A percentile compares a stretch with the other conserved stretches of the same genome.
Conservation (phyloP, 352 stramenopile species). For the Pythium utonaiense region DNA sequence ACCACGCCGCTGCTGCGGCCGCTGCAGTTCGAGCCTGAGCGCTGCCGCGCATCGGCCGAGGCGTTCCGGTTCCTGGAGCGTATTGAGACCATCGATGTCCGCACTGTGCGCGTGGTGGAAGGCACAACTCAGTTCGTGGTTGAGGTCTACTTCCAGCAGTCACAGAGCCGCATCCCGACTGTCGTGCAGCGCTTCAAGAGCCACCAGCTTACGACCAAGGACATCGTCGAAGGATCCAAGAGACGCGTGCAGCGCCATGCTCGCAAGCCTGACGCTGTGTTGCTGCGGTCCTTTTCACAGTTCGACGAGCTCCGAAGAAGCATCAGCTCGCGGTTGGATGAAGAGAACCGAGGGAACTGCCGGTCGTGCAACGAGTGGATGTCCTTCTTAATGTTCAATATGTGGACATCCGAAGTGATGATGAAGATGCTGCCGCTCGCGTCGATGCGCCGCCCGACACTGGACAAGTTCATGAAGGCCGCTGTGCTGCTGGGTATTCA, state of each 20-base stretch:
- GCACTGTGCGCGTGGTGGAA: conserved; percentile 34
- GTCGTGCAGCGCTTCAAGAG: not conserved
- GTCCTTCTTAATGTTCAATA: conserved; percentile 15
- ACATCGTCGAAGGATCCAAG: not conserved
- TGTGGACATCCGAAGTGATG: not conserved
- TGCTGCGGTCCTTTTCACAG: conserved; percentile 4
- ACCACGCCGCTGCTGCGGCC: conserved; percentile 32
- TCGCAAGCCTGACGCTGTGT: not conserved
- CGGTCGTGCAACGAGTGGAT: conserved; percentile 20
- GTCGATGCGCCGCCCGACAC: not conserved
- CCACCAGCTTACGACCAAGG: not conserved
- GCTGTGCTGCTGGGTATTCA: conserved; percentile 15
- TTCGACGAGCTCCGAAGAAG: conserved; percentile 11
- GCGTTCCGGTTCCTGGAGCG: conserved; percentile 41
- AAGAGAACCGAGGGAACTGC: conserved; percentile 15
- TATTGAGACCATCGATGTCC: conserved; percentile 55
- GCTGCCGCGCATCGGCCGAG: conserved; percentile 27
- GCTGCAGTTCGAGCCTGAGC: conserved; percentile 37
- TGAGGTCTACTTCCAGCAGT: conserved; percentile 35
- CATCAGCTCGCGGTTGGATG: conserved; percentile 2
- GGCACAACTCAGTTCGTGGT: conserved; percentile 53
- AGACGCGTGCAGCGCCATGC: not conserved
- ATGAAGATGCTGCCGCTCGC: conserved; percentile 12
- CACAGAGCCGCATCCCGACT: conserved; percentile 11
- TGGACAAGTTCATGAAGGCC: conserved; percentile 14